Evolutionary conservation across 108 stramenopile species (phyloP).

Genomic region (Licmophora abbreviata): DNA sequence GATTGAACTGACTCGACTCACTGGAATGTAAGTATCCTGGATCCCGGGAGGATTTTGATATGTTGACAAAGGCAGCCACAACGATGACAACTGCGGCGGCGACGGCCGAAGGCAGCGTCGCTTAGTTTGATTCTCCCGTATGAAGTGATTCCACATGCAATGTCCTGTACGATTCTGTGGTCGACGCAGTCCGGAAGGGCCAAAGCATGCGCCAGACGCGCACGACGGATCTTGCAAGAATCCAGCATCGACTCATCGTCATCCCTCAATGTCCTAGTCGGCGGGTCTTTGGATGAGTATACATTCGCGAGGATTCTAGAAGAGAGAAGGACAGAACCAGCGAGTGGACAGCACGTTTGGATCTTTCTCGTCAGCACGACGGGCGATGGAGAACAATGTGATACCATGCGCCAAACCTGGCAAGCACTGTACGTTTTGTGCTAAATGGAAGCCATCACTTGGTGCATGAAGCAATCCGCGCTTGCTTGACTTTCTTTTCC

Average conservation of each 20-base stretch:
- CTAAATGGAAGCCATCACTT: not conserved
- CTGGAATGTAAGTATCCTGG: no score
- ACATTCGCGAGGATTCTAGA: constrained; percentile 8
- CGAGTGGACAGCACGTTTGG: constrained; percentile 12
- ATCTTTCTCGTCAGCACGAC: constrained; percentile 76
- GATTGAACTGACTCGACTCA: no score
- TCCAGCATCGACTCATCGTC: constrained; percentile 5
- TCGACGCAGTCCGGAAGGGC: constrained; percentile 76
- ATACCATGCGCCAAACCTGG: constrained; percentile 66
- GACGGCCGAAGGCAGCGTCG: no score
- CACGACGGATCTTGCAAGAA: constrained; percentile 42
- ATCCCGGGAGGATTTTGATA: not conserved
- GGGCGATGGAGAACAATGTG: constrained; percentile 76
- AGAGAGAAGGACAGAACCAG: constrained; percentile 2
- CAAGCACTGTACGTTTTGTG: constrained; percentile 19
- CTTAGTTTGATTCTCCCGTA: no score
- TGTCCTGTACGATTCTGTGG: constrained; percentile 52
- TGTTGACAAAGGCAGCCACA: not conserved
- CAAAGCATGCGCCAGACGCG: constrained; percentile 74
- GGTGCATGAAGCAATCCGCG: not conserved
- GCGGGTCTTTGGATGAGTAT: constrained; percentile 45
- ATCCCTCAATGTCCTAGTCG: not conserved
- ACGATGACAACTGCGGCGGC: no score
- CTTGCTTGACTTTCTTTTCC: no score
- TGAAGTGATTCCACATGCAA: not conserved